A percentile compares a stretch with the other conserved stretches of the same genome.
phyloP scores from a whole-genome alignment of 495 filamentous ascomycete species.

The Xeromyces bisporus region DNA sequence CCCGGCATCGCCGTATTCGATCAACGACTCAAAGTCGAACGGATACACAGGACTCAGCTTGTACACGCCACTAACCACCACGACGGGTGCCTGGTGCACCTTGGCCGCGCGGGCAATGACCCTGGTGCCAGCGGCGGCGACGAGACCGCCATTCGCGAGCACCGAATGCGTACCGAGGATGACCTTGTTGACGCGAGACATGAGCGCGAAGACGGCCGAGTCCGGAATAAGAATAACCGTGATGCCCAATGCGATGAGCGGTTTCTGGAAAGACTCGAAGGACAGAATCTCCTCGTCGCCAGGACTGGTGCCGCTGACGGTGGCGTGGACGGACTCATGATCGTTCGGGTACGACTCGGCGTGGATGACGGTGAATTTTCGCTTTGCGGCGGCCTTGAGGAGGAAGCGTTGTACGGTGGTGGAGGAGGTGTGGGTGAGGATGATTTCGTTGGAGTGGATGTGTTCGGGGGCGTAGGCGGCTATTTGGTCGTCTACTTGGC shows the following conservation, averaged over 20 bases:
- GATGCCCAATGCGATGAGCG: conserved; percentile 58
- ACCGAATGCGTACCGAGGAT: conserved; percentile 74
- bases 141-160: conserved; percentile 66
- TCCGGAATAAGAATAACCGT: conserved; percentile 69
- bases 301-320: conserved; percentile 33
- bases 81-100: conserved; percentile 61
- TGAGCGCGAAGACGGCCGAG: conserved; percentile 73
- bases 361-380: conserved; percentile 75
- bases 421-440: conserved; percentile 69
- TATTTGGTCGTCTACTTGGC: conserved; percentile 77
- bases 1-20: conserved; percentile 67
- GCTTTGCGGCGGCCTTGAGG: conserved; percentile 62
- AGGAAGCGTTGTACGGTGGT: conserved; percentile 75
- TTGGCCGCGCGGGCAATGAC: conserved; percentile 70
- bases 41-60: conserved; percentile 81
- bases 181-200: conserved; percentile 88
- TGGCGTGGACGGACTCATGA: conserved; percentile 40
- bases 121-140: conserved; percentile 62
- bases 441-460: conserved; percentile 78
- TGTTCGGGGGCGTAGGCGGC: conserved; percentile 70
- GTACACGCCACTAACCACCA: conserved; percentile 72
- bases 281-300: conserved; percentile 31
- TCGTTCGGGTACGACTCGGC: conserved; percentile 57
- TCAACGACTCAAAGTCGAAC: conserved; percentile 55
- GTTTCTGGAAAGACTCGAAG: conserved; percentile 49